These are phyloP conservation scores for Globisporangium mamillatum DNA, from an alignment of 352 stramenopile species.

Conservation along the genomic window DNA sequence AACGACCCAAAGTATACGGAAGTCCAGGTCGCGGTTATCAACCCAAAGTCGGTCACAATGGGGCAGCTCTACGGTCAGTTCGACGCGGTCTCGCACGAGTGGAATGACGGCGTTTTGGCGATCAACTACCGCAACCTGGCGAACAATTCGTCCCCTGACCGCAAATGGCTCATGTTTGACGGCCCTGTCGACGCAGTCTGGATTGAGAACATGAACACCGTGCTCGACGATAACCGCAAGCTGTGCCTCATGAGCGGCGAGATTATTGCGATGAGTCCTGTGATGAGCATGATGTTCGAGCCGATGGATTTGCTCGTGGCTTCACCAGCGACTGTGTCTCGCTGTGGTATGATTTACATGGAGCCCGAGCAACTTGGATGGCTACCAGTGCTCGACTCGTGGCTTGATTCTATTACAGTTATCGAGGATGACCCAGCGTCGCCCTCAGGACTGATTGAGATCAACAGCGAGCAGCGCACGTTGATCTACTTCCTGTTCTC, in stretches of 20 bases:
- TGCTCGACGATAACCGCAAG: slow-evolving; percentile 94
- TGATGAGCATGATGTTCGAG: slow-evolving; percentile 97
- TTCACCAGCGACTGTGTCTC: slow-evolving; percentile 90
- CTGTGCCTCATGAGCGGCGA: slow-evolving; percentile 92
- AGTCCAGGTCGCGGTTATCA: slow-evolving; percentile 84
- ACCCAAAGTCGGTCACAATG: slow-evolving; percentile 93
- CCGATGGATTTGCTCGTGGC: slow-evolving; percentile 93
- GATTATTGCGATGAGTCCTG: slow-evolving; percentile 93
- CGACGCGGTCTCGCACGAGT: slow-evolving; percentile 93
- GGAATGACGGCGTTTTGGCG: slow-evolving; percentile 92
- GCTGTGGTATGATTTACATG: slow-evolving; percentile 95
- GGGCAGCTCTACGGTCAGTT: slow-evolving; percentile 94
- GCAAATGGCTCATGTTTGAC: slow-evolving; percentile 94
- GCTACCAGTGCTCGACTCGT: slow-evolving; percentile 87
- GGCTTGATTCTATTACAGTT: slow-evolving; percentile 74
- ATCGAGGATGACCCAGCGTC: slow-evolving; percentile 21
- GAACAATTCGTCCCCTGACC: slow-evolving; percentile 68
- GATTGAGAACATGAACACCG: slow-evolving; percentile 97
- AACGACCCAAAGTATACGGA: slow-evolving; percentile 73
- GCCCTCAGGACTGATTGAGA: slow-evolving; percentile 52
- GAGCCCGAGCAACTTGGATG: slow-evolving; percentile 91
- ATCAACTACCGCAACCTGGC: slow-evolving; percentile 89
- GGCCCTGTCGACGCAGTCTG: slow-evolving; percentile 92
- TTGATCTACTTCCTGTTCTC: slow-evolving; percentile 79
- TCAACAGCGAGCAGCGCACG: slow-evolving; percentile 67